These are phyloP conservation scores for Trichoderma sp. DNA, from an alignment of 2,329 filamentous ascomycete genomes.

Conservation along the genomic window DNA sequence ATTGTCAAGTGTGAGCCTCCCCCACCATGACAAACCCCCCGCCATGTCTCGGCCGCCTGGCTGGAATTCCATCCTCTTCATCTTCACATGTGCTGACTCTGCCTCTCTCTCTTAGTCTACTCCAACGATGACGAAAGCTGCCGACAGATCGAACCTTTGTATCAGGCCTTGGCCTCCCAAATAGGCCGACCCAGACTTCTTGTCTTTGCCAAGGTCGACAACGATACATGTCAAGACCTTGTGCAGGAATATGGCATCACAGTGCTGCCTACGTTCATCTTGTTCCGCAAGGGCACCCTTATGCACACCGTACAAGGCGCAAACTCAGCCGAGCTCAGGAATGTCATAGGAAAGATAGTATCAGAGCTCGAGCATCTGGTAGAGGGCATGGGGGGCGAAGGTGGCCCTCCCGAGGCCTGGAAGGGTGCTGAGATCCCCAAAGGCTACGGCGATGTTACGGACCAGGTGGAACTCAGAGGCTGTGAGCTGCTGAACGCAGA, in stretches of 20 bases:
- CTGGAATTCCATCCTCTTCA: neutral
- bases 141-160: slow-evolving; percentile 79
- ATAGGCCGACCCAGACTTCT: slow-evolving; percentile 72
- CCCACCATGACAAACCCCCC: slow-evolving; percentile 27
- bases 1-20: slow-evolving; percentile 78
- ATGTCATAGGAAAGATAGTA: slow-evolving; percentile 70
- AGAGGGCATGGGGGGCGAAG: slow-evolving; percentile 37
- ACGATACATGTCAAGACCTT: slow-evolving; percentile 73
- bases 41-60: slow-evolving; percentile 13
- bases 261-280: slow-evolving; percentile 85
- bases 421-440: slow-evolving; percentile 72
- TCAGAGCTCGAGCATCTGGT: slow-evolving; percentile 63
- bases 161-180: slow-evolving; percentile 71
- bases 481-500: slow-evolving; percentile 89
- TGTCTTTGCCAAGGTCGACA: slow-evolving; percentile 86
- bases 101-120: slow-evolving; percentile 63
- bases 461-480: slow-evolving; percentile 75
- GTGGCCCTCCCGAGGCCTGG: slow-evolving; percentile 57
- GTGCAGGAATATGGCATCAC: slow-evolving; percentile 72
- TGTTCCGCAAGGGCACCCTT: slow-evolving; percentile 73
- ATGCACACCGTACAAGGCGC: slow-evolving; percentile 73
- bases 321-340: slow-evolving; percentile 68
- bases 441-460: slow-evolving; percentile 81
- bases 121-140: slow-evolving; percentile 86
- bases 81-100: slow-evolving; percentile 25